phyloP scores from a whole-genome alignment of 495 filamentous ascomycete genomes.

The Penicillium steckii region DNA sequence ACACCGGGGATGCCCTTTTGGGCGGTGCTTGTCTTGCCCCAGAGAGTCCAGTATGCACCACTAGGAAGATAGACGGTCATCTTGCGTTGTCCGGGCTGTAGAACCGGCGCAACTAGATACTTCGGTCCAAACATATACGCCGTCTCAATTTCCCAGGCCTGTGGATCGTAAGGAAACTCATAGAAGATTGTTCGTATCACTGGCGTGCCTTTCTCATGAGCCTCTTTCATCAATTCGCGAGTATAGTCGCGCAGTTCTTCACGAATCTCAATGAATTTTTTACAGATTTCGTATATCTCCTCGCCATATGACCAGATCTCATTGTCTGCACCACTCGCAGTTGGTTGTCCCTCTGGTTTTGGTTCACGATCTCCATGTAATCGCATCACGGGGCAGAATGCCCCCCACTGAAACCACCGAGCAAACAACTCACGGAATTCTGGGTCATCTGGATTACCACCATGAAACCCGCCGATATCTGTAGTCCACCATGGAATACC shows the following conservation, averaged over 20 bases:
- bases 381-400: constrained; percentile 60
- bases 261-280: constrained; percentile 52
- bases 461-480: constrained; percentile 61
- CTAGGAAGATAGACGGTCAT: constrained; percentile 46
- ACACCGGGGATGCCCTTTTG: constrained; percentile 6
- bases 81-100: constrained; percentile 40
- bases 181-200: constrained; percentile 58
- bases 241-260: constrained; percentile 54
- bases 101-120: constrained; percentile 53
- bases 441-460: constrained; percentile 51
- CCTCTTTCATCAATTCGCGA: constrained; percentile 49
- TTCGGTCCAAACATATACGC: constrained; percentile 55
- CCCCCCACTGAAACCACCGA: constrained; percentile 62
- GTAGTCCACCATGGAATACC: constrained; percentile 61
- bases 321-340: constrained; percentile 47
- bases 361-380: constrained; percentile 60
- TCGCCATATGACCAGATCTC: constrained; percentile 61
- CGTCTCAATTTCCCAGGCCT: constrained; percentile 49
- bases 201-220: constrained; percentile 52
- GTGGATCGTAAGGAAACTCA: constrained; percentile 51
- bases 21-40: constrained; percentile 18
- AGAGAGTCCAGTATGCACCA: constrained; percentile 44
- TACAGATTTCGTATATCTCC: constrained; percentile 54
- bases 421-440: constrained; percentile 57
- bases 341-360: constrained; percentile 36